These are phyloP conservation scores for Penicillium olsonii DNA, from an alignment of 2,329 filamentous ascomycete genomes.

Conservation along the genomic window DNA sequence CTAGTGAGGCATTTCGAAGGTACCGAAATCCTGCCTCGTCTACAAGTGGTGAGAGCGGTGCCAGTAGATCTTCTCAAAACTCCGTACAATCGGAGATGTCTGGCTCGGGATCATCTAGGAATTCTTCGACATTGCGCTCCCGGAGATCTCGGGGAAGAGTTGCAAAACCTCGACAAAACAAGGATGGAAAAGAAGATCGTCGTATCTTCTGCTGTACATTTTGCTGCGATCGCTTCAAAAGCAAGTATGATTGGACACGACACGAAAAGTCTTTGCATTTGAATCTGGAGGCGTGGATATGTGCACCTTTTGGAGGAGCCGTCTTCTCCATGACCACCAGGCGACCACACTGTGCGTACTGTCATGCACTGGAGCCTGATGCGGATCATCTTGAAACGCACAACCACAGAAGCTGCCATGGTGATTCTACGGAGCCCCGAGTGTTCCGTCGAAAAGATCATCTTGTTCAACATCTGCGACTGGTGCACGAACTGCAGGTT, in stretches of 20 bases:
- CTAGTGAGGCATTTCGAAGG: not conserved
- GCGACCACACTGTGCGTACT: constrained; percentile 48
- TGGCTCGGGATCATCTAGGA: not conserved
- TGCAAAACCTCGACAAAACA: not conserved
- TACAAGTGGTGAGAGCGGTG: not conserved
- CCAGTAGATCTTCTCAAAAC: not conserved
- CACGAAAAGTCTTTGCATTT: constrained; percentile 29
- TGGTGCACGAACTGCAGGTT: constrained; percentile 50
- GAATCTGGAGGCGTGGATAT: constrained; percentile 22
- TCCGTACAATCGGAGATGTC: not conserved
- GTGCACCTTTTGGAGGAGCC: constrained; percentile 19
- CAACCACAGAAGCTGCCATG: constrained; percentile 50
- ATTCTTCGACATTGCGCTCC: not conserved
- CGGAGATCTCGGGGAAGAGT: not conserved
- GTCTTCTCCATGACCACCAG: constrained; percentile 9
- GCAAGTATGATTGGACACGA: constrained; percentile 26
- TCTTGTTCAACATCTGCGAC: constrained; percentile 54
- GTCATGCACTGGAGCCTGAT: constrained; percentile 47
- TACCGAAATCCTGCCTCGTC: not conserved
- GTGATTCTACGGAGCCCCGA: constrained; percentile 37
- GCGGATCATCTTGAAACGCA: constrained; percentile 51
- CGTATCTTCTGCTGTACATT: constrained; percentile 25
- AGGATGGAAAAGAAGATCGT: constrained; percentile 10
- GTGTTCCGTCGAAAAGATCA: constrained; percentile 59
- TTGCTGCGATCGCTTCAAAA: constrained; percentile 29